Evolutionary conservation across 345 rosid genomes (phyloP).

Genomic region (Diplotaxis tenuifolia): DNA sequence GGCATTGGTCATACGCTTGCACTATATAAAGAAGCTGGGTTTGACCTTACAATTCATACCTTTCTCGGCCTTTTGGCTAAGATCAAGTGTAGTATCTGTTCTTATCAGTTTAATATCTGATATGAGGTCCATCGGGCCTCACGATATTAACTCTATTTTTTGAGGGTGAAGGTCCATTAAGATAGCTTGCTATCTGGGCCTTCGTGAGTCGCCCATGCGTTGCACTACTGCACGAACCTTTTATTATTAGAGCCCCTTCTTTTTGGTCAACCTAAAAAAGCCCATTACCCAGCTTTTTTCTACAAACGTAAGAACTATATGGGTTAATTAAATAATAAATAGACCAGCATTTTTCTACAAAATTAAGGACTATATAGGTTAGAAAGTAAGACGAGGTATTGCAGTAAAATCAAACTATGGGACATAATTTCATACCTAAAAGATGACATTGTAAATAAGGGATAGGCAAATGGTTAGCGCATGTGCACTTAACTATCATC

Average conservation of each 20-base stretch:
- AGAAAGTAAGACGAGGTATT: background rate
- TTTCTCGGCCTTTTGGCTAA: conserved; percentile 77
- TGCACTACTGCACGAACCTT: no score
- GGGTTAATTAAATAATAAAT: no score
- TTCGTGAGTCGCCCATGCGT: background rate
- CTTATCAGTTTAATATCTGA: conserved; percentile 67
- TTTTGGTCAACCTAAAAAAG: no score
- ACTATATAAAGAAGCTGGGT: no score
- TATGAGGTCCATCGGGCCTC: conserved; percentile 37
- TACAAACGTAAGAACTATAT: no score
- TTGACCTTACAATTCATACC: conserved; percentile 40
- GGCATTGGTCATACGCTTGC: no score
- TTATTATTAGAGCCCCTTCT: no score
- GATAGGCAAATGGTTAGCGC: background rate
- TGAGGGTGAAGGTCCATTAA: background rate
- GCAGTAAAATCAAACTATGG: background rate
- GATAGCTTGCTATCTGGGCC: conserved; percentile 34
- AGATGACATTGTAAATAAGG: background rate
- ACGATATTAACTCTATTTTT: conserved; percentile 38
- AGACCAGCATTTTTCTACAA: no score
- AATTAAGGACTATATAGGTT: no score
- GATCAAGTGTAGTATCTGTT: conserved; percentile 68
- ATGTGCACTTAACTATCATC: background rate
- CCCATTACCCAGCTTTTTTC: no score
- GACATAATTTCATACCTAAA: no score